Evolutionary conservation across 768 basidiomycete species (phyloP), one percentile per base, ranked within the genome.

Genomic region (Psilocybe sp.): DNA sequence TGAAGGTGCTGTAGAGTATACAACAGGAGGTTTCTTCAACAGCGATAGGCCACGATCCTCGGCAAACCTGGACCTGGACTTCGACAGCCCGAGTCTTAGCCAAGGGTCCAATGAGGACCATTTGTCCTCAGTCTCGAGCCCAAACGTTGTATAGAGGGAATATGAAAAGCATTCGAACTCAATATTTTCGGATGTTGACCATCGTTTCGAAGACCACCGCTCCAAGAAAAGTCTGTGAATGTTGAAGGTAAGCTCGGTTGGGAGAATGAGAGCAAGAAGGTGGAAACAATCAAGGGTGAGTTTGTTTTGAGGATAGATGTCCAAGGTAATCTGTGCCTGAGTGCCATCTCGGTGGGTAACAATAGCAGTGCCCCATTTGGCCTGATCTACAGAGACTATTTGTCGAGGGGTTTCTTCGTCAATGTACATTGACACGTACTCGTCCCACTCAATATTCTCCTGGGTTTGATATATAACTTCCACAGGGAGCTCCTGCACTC

Each of bases 221-320:
- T 74, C 66, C 31, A 89, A 66, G 60, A 87, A 87, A 1, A 62
- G 60, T 32, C 67, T 61, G 58, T 90, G 82, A 3, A 90, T 59
- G 13, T 64, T 58, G 54, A 84, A 87, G 37, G 80, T 78, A 2
- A 74, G 64, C 12, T 83, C 77, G 0, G 72, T 54, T 1, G 87
- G 80, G 12, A 94, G 59, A 9, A 79, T 73, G 18, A 82, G 69
- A 0, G 90, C 77, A 5, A 95, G 72, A 6, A 81, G 72, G 41
- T 81, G 75, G 39, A 96, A 66, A 47, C 79, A 81, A 48, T 80
- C 78, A 20, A 62, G 65, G 8, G 84, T 84, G 13, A 92, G 70
- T 5, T 61, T 54, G 56, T 85, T 79, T 37, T 71, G 69, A 0
- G 87, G 79, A 6, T 74, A 64, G 49, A 87, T 69, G 56, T 85